Evolutionary conservation across 495 filamentous ascomycete genomes (phyloP).

Genomic region (Aspergillus affinis): DNA sequence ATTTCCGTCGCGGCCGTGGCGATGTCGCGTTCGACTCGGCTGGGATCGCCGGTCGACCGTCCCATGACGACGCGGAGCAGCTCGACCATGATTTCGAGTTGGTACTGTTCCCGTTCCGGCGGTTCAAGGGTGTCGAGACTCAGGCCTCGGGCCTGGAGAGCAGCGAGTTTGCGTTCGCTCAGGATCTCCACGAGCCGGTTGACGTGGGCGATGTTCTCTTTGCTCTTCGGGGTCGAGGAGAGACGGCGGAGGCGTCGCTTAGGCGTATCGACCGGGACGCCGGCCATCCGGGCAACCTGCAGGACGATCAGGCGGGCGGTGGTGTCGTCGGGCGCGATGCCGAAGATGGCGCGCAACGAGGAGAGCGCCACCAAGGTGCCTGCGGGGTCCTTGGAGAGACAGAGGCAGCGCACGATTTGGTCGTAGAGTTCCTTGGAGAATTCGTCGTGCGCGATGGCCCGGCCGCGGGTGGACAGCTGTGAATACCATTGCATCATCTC

Average conservation of each 20-base stretch:
- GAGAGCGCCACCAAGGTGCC: conserved; percentile 63
- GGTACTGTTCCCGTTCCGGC: conserved; percentile 44
- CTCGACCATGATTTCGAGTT: conserved; percentile 49
- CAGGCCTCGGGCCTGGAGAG: conserved; percentile 36
- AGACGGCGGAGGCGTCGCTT: conserved; percentile 44
- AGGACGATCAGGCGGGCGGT: conserved; percentile 53
- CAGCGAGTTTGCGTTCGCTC: conserved; percentile 35
- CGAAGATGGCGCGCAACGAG: conserved; percentile 53
- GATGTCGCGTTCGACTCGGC: conserved; percentile 42
- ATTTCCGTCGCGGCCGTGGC: conserved; percentile 53
- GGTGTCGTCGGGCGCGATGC: conserved; percentile 49
- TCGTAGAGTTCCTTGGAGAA: conserved; percentile 56
- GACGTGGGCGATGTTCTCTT: conserved; percentile 45
- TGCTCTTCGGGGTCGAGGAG: conserved; percentile 42
- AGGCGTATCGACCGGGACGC: conserved; percentile 38
- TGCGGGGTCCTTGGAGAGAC: conserved; percentile 50
- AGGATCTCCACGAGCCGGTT: conserved; percentile 37
- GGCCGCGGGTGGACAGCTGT: conserved; percentile 28
- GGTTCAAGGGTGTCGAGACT: conserved; percentile 39
- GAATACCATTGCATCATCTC: conserved; percentile 60
- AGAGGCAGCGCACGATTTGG: conserved; percentile 56
- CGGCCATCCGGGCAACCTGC: conserved; percentile 50
- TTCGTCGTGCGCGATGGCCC: conserved; percentile 28
- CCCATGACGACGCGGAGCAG: conserved; percentile 53
- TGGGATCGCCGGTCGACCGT: conserved; percentile 36